Percentiles rank a stretch among this genome's conserved stretches.
These are phyloP conservation scores for Pseudoturritis turrita DNA, from an alignment of 345 rosid species.

Conservation along the genomic window DNA sequence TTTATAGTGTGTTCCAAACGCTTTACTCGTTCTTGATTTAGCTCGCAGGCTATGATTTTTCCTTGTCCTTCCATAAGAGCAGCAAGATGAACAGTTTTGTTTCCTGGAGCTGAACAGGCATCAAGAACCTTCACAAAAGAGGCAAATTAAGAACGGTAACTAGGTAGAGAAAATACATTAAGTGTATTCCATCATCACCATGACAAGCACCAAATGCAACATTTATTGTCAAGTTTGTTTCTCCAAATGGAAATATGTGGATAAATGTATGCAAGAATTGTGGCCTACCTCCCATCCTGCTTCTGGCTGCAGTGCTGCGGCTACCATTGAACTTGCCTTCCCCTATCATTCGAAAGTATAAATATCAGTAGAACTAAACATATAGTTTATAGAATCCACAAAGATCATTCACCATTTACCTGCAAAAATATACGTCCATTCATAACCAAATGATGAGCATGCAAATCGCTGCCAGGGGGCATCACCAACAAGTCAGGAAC, in stretches of 20 bases:
- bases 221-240: not conserved
- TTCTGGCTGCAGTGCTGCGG: conserved; percentile 70
- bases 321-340: conserved; percentile 95
- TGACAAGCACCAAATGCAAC: conserved; percentile 1
- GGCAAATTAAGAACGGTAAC: conserved; percentile 8
- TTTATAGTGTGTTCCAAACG: conserved; percentile 65
- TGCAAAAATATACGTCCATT: conserved; percentile 76
- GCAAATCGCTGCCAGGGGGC: conserved; percentile 83
- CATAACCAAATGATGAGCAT: conserved; percentile 68
- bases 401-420: conserved; percentile 37
- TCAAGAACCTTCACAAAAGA: conserved; percentile 73
- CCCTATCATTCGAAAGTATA: conserved; percentile 46
- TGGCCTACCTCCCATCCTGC: conserved; percentile 74
- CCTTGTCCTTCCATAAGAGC: conserved; percentile 88
- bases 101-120: conserved; percentile 98
- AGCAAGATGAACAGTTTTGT: conserved; percentile 94
- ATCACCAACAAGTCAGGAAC: conserved; percentile 66
- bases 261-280: not conserved
- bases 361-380: not conserved
- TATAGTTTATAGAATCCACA: not conserved
- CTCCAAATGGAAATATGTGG: not conserved
- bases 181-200: not conserved
- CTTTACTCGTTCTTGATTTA: conserved; percentile 60
- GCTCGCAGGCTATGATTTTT: conserved; percentile 73
- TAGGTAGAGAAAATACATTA: not conserved